Evolutionary conservation across 2,329 filamentous ascomycete genomes (phyloP).

Genomic region (Westerdykella sp.): DNA sequence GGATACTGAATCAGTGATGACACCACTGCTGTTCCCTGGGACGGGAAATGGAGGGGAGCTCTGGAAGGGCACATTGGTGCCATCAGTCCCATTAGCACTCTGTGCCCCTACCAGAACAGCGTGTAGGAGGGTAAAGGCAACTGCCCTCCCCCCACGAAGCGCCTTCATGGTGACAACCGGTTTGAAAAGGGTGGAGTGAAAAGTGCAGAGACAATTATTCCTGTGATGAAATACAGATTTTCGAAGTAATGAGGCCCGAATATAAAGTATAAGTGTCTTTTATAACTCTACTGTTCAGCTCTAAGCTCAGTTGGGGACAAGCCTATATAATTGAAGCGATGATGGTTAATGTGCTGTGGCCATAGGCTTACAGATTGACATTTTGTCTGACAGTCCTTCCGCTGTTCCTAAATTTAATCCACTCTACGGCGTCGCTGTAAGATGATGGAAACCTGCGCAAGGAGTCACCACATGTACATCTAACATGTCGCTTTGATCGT

Average conservation of each 20-base stretch:
- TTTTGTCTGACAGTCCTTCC: not conserved
- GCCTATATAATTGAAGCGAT: not conserved
- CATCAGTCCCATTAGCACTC: not conserved
- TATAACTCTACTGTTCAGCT: not conserved
- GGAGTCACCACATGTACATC: too few species aligned
- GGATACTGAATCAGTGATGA: too few species aligned
- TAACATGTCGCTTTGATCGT: too few species aligned
- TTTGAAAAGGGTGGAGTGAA: not conserved
- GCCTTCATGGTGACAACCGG: not conserved
- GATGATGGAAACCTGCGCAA: too few species aligned
- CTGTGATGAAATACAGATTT: not conserved
- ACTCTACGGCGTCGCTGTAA: not conserved
- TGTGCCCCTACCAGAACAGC: not conserved
- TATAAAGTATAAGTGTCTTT: too few species aligned
- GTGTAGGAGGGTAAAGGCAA: not conserved
- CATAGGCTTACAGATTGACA: not conserved
- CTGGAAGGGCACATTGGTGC: not conserved
- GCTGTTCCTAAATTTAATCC: not conserved
- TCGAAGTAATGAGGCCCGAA: too few species aligned
- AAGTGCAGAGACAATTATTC: not conserved
- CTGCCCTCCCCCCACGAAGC: not conserved
- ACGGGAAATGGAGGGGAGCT: constrained; percentile 1
- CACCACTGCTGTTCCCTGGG: not conserved
- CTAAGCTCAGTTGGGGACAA: not conserved
- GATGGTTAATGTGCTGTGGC: not conserved